Percentiles rank a stretch among this genome's conserved stretches.
Conservation (phyloP, 1,139 yeast genomes). For the Yamadazyma siamensis region DNA sequence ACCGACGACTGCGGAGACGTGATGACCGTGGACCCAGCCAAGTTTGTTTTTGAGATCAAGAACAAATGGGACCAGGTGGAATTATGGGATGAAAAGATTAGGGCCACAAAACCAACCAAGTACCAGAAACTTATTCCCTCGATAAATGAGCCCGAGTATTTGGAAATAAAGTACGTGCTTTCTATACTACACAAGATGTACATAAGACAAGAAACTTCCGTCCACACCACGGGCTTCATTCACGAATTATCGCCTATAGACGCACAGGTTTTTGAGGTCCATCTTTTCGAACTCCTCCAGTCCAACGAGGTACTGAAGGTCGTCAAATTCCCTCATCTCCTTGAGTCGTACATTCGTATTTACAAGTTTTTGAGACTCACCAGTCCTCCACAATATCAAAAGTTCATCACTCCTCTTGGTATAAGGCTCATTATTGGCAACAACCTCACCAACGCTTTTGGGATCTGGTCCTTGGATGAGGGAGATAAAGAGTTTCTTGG, state of each 20-base stretch:
- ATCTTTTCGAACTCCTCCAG: conserved; percentile 46
- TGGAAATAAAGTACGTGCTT: conserved; percentile 35
- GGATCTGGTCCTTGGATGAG: conserved; percentile 56
- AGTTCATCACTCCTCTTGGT: conserved; percentile 32
- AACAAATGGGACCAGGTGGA: conserved; percentile 27
- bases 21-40: conserved; percentile 6
- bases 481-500: conserved; percentile 62
- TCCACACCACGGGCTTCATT: conserved; percentile 4
- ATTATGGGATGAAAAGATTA: conserved; percentile 35
- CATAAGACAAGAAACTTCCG: conserved; percentile 5
- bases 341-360: conserved; percentile 48
- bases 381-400: conserved; percentile 36
- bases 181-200: conserved; percentile 27
- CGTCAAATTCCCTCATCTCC: conserved; percentile 45
- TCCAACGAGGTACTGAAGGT: conserved; percentile 54
- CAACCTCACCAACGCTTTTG: conserved; percentile 73
- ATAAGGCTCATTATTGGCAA: conserved; percentile 55
- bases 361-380: conserved; percentile 48
- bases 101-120: conserved; percentile 25
- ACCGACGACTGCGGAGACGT: conserved; percentile 6
- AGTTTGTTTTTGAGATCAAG: conserved; percentile 16
- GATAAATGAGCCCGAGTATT: conserved; percentile 34
- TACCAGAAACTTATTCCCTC: conserved; percentile 27
- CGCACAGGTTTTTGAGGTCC: conserved; percentile 17
- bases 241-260: conserved; percentile 12